A percentile compares a stretch with the other conserved stretches of the same genome.
These are phyloP conservation scores for Aspergillus nanangensis DNA, from an alignment of 495 filamentous ascomycete species.

Conservation along the genomic window DNA sequence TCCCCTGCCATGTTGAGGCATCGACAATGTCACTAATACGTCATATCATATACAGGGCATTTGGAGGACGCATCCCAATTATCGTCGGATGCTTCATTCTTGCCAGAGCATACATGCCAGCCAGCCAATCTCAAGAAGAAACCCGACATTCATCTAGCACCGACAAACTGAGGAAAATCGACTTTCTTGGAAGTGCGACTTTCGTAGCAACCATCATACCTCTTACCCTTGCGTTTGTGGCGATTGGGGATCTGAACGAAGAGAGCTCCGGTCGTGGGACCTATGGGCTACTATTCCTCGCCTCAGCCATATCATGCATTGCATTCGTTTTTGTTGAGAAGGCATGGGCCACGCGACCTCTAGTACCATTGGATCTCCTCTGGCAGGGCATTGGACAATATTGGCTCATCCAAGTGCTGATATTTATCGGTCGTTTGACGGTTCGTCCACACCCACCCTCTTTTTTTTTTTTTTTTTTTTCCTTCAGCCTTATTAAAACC, in stretches of 20 bases:
- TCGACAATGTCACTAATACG: too few relatives aligned
- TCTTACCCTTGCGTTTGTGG: background rate
- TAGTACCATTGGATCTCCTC: conserved; percentile 4
- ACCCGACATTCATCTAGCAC: background rate
- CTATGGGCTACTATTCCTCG: background rate
- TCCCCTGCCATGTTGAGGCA: background rate
- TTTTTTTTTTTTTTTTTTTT: too few relatives aligned
- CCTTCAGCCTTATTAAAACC: background rate
- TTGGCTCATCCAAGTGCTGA: conserved; percentile 3
- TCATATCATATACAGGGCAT: conserved; percentile 2
- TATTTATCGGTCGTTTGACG: conserved; percentile 2
- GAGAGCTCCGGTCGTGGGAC: background rate
- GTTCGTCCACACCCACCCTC: background rate
- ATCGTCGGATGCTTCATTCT: conserved; percentile 1
- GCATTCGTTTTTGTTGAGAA: conserved; percentile 1
- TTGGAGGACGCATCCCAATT: background rate
- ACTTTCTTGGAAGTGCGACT: background rate
- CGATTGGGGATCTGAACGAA: background rate
- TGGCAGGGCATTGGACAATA: conserved; percentile 3
- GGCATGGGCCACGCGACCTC: conserved; percentile 1
- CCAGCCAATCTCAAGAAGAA: background rate
- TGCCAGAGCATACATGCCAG: background rate
- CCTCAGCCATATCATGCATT: background rate
- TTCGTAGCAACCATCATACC: background rate
- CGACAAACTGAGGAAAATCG: background rate